These are phyloP conservation scores for Posidonia oceanica DNA, from an alignment of 116 monocot species.

Conservation along the genomic window DNA sequence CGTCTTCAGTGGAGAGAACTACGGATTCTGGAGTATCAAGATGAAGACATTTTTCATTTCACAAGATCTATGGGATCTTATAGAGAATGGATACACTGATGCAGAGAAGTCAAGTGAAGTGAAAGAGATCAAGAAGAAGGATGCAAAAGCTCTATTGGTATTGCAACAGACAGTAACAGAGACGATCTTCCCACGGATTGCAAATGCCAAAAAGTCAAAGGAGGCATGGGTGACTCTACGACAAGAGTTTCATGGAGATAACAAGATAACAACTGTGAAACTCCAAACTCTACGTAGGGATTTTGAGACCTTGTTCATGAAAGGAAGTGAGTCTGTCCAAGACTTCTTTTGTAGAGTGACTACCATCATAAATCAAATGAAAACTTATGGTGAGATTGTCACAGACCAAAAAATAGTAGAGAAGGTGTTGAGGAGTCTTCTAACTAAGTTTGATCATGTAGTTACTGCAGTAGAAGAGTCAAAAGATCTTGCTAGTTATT, in stretches of 20 bases:
- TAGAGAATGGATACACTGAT: background rate
- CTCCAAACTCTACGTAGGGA: too few relatives aligned
- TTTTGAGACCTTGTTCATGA: too few relatives aligned
- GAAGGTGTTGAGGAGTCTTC: conserved; percentile 15
- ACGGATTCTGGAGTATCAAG: background rate
- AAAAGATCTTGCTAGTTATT: conserved; percentile 5
- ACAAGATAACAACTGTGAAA: too few relatives aligned
- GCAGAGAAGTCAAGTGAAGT: background rate
- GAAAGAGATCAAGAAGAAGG: too few relatives aligned
- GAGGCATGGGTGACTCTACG: too few relatives aligned
- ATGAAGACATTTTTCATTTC: conserved; percentile 5
- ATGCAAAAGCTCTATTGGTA: too few relatives aligned
- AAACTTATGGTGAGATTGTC: too few relatives aligned
- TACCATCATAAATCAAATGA: background rate
- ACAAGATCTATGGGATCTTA: background rate
- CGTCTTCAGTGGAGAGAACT: background rate
- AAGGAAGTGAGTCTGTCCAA: conserved; percentile 4
- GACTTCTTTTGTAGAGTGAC: conserved; percentile 6
- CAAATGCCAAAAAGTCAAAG: too few relatives aligned
- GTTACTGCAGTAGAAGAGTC: background rate
- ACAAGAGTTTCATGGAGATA: too few relatives aligned
- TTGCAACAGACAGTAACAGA: too few relatives aligned
- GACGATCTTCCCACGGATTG: too few relatives aligned
- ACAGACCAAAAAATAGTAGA: conserved; percentile 2
- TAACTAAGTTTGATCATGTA: conserved; percentile 6